phyloP scores from a whole-genome alignment of 1,284 basidiomycete species.

The Singerocomus inundabilis region DNA sequence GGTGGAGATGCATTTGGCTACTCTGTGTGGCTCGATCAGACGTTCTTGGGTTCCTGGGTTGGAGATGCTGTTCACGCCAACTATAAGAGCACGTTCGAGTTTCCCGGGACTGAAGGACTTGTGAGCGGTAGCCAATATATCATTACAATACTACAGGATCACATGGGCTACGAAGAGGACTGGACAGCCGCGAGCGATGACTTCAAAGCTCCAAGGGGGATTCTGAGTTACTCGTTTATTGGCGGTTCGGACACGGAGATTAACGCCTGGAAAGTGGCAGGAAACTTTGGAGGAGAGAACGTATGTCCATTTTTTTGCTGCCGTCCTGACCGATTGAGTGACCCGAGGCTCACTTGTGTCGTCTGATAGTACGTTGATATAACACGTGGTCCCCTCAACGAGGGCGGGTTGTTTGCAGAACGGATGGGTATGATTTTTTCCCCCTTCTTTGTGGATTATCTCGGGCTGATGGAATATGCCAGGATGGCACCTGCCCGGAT shows the following conservation, averaged over 20 bases:
- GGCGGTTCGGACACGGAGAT: slow-evolving; percentile 38
- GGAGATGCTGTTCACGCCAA: slow-evolving; percentile 38
- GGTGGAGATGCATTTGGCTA: slow-evolving; percentile 50
- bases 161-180: slow-evolving; percentile 52
- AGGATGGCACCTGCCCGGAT: slow-evolving; percentile 52
- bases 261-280: slow-evolving; percentile 44
- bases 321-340: not conserved
- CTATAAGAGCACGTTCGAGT: slow-evolving; percentile 36
- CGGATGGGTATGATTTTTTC: slow-evolving; percentile 37
- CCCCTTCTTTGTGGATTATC: no score
- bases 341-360: not conserved
- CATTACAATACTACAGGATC: slow-evolving; percentile 52
- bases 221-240: slow-evolving; percentile 43
- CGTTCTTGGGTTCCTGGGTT: slow-evolving; percentile 48
- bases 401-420: slow-evolving; percentile 49
- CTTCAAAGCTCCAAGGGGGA: slow-evolving; percentile 47
- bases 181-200: slow-evolving; percentile 39
- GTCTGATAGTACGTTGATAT: slow-evolving; percentile 32
- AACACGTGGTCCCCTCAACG: slow-evolving; percentile 47
- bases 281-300: slow-evolving; percentile 48
- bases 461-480: slow-evolving; percentile 19
- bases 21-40: slow-evolving; percentile 49
- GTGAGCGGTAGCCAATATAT: slow-evolving; percentile 38
- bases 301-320: slow-evolving; percentile 27
- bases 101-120: slow-evolving; percentile 6